Percentiles rank a stretch among this genome's conserved stretches.
These are phyloP conservation scores for Aspergillus sclerotiicarbonarius DNA, from an alignment of 495 filamentous ascomycete species.

Conservation along the genomic window DNA sequence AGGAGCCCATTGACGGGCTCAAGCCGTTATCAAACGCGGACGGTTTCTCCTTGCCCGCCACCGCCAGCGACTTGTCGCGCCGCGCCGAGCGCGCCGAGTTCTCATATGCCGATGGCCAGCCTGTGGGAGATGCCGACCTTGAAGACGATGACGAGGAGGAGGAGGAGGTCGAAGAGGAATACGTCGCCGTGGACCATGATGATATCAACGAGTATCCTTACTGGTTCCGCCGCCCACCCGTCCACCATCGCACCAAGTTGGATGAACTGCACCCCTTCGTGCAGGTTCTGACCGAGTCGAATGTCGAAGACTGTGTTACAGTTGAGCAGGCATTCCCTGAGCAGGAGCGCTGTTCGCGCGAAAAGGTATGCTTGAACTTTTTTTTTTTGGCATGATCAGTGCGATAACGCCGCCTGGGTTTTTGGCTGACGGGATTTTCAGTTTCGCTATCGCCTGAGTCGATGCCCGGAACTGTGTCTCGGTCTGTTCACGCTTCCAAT, in stretches of 20 bases:
- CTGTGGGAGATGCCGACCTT: conserved; percentile 24
- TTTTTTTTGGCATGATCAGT: background rate
- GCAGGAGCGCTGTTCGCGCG: conserved; percentile 67
- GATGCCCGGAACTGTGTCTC: conserved; percentile 74
- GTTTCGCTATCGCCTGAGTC: conserved; percentile 78
- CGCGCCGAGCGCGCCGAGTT: conserved; percentile 33
- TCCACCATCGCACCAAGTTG: conserved; percentile 40
- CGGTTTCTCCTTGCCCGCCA: conserved; percentile 30
- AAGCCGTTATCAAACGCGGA: conserved; percentile 37
- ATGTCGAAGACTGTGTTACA: conserved; percentile 71
- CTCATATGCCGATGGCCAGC: conserved; percentile 34
- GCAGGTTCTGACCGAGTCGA: conserved; percentile 66
- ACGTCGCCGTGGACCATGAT: conserved; percentile 43
- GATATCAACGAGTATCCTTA: conserved; percentile 44
- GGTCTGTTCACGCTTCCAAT: conserved; percentile 70
- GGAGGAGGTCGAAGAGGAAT: conserved; percentile 44
- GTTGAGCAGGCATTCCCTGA: conserved; percentile 78
- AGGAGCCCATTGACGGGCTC: conserved; percentile 27
- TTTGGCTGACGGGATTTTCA: conserved; percentile 29
- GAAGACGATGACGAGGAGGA: conserved; percentile 38
- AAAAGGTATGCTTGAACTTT: conserved; percentile 63
- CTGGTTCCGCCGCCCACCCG: conserved; percentile 44
- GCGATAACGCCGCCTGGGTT: background rate
- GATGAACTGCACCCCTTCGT: conserved; percentile 65
- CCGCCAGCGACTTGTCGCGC: conserved; percentile 33